phyloP scores from a whole-genome alignment of 2,329 filamentous ascomycete species.

The Ciborinia camelliae region DNA sequence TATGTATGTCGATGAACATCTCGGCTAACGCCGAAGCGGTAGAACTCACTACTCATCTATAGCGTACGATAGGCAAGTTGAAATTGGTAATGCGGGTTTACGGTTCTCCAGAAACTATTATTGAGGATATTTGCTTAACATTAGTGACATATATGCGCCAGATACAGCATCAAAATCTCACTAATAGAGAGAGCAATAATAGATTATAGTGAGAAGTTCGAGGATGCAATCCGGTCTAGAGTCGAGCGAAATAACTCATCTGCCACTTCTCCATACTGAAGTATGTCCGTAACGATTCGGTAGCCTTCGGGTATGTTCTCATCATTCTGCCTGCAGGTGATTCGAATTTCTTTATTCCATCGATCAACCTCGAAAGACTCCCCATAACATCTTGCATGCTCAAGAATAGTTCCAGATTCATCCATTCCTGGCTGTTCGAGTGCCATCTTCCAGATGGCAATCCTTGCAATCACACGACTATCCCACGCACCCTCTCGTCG shows the following conservation, averaged over 20 bases:
- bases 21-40: neutral
- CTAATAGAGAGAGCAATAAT: neutral
- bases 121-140: neutral
- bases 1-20: neutral
- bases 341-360: conserved; percentile 16
- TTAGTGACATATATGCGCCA: neutral
- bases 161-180: neutral
- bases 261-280: conserved; percentile 6
- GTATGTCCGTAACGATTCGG: neutral
- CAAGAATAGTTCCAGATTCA: conserved; percentile 25
- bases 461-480: conserved; percentile 25
- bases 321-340: conserved; percentile 24
- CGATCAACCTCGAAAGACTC: conserved; percentile 26
- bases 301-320: neutral
- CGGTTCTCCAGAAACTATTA: neutral
- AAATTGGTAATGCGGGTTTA: neutral
- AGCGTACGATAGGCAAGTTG: neutral
- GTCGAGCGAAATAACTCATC: conserved; percentile 1
- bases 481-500: conserved; percentile 68
- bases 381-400: conserved; percentile 24
- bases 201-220: neutral
- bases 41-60: neutral
- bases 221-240: neutral
- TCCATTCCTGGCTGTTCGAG: conserved; percentile 29
- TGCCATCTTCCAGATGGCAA: conserved; percentile 30